Percentiles rank a stretch among this genome's conserved stretches.
phyloP scores from a whole-genome alignment of 2,329 filamentous ascomycete species.

The Sarocladium oryzae region DNA sequence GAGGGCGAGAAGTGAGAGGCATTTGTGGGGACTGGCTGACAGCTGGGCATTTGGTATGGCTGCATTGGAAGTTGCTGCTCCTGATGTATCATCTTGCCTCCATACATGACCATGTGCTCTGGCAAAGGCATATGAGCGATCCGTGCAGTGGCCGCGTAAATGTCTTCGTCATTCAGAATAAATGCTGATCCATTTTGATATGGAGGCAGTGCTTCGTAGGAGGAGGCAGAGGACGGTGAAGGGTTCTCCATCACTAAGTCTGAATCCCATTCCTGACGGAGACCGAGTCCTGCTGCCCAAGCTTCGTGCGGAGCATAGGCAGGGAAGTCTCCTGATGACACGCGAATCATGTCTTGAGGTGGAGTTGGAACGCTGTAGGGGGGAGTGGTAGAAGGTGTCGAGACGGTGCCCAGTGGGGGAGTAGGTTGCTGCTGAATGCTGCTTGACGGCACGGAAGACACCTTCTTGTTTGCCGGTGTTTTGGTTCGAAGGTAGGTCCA shows the following conservation, averaged over 20 bases:
- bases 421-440: conserved; percentile 39
- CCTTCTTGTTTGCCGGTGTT: conserved; percentile 68
- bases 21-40: conserved; percentile 13
- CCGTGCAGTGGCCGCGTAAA: conserved; percentile 53
- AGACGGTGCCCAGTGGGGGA: conserved; percentile 54
- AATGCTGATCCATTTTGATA: conserved; percentile 59
- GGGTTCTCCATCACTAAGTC: conserved; percentile 31
- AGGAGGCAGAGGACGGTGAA: conserved; percentile 30
- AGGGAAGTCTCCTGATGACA: conserved; percentile 38
- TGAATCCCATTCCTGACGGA: conserved; percentile 23
- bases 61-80: conserved; percentile 32
- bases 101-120: conserved; percentile 27
- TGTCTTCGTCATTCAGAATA: conserved; percentile 53
- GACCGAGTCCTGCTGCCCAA: conserved; percentile 30
- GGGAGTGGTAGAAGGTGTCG: conserved; percentile 53
- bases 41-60: conserved; percentile 4
- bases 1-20: conserved; percentile 59
- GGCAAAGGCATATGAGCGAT: conserved; percentile 40
- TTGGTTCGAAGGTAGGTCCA: conserved; percentile 91
- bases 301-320: conserved; percentile 41
- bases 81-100: conserved; percentile 34
- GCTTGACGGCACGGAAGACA: conserved; percentile 29
- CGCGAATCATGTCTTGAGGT: conserved; percentile 38
- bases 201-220: conserved; percentile 48
- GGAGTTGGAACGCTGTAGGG: conserved; percentile 50